Evolutionary conservation across 2,329 filamentous ascomycete genomes (phyloP), one percentile per base, ranked within the genome.

Genomic region (Fusarium annulatum): DNA sequence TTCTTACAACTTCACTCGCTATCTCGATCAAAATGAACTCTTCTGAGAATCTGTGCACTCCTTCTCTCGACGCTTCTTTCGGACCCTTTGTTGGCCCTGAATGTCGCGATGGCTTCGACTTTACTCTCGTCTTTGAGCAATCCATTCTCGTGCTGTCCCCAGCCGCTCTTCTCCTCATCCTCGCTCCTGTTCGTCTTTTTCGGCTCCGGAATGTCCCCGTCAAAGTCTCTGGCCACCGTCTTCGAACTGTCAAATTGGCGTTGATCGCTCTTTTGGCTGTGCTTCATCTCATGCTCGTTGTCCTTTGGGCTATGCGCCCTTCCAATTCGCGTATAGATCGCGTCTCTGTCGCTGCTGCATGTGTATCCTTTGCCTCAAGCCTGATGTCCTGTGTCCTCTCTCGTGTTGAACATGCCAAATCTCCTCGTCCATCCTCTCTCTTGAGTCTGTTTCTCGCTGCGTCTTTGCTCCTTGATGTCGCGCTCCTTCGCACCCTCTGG

Each of bases 41-140:
- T 42, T 77, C 76, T 9, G 48, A 52, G 2, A 61, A 58, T 19
- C 36, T 71, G 5, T 80, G 77, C 69, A 41, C 67, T 36, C 58
- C 65, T 18, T 71, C 75, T 41, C 65, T 75, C n/a, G 78, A 79
- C 34, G 74, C 71, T 15, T 73, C 71, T 23, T 79, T 79, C 41
- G 78, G 78, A 7, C 78, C 78, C 7, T 57, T 79, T 14, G 62
- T 79, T 30, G 64, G 53, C 23, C 48, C 66, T 16, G 56, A 70
- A 48, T 83, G 84, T 23, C 83, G 84, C 26, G 80, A 83, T 43
- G 78, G 84, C 21, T 86, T 86, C 61, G 88, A 90, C 76, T 85
- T 88, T 52, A 86, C 85, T 6, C 78, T 89, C 19, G 83, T 85
- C n/a, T 82, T 89, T 52, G 81, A 84, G 67, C 80, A 83, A 30